phyloP scores from a whole-genome alignment of 768 basidiomycete species.

The Tylopilus cervinicoccineus region DNA sequence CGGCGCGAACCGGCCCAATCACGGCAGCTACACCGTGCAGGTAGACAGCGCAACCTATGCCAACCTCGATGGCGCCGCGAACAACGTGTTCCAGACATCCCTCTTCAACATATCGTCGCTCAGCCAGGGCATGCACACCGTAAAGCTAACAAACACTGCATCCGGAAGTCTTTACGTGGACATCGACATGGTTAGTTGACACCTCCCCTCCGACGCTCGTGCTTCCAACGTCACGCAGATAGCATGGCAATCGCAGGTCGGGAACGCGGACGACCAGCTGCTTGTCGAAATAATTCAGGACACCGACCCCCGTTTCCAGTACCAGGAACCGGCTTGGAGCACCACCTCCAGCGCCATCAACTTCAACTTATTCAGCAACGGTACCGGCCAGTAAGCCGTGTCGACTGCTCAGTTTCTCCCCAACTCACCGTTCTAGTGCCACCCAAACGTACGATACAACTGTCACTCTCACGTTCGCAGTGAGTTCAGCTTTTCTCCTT shows the following conservation, averaged over 20 bases:
- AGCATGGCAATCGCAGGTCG: slow-evolving; percentile 29
- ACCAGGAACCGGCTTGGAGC: slow-evolving; percentile 36
- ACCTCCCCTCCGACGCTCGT: background rate
- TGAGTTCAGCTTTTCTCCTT: slow-evolving; percentile 19
- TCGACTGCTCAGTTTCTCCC: background rate
- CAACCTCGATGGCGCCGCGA: slow-evolving; percentile 26
- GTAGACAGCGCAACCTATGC: slow-evolving; percentile 36
- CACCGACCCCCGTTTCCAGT: slow-evolving; percentile 38
- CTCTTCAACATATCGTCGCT: slow-evolving; percentile 38
- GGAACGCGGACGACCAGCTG: slow-evolving; percentile 12
- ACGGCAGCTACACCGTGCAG: slow-evolving; percentile 42
- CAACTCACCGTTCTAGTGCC: slow-evolving; percentile 22
- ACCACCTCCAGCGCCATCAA: slow-evolving; percentile 28
- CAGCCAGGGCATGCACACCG: slow-evolving; percentile 32
- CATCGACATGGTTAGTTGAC: slow-evolving; percentile 39
- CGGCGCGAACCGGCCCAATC: slow-evolving; percentile 46
- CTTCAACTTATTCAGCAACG: slow-evolving; percentile 37
- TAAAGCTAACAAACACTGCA: slow-evolving; percentile 33
- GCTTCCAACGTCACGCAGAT: slow-evolving; percentile 14
- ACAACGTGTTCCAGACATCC: slow-evolving; percentile 35
- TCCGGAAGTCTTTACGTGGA: slow-evolving; percentile 36
- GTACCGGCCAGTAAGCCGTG: slow-evolving; percentile 39
- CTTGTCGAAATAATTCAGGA: slow-evolving; percentile 29
- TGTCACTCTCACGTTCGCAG: slow-evolving; percentile 39
- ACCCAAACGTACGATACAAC: slow-evolving; percentile 34